Evolutionary conservation across 169 alveolate species (phyloP).

Genomic region (Plasmodium vinckei): DNA sequence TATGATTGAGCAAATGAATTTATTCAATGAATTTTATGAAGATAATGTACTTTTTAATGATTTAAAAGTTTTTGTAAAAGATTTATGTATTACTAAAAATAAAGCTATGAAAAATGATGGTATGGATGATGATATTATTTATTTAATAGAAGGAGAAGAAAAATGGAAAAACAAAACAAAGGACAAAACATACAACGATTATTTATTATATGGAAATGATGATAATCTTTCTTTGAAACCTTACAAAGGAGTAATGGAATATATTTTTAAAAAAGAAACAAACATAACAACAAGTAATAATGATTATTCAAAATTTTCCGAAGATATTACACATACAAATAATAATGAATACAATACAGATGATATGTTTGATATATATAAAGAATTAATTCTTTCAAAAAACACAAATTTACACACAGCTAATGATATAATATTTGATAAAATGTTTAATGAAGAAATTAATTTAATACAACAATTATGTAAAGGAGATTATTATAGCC

Average conservation of each 20-base stretch:
- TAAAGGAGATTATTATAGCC: constrained; percentile 21
- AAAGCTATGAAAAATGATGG: constrained; percentile 29
- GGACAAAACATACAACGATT: constrained; percentile 14
- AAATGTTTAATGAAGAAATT: constrained; percentile 73
- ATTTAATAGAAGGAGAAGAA: constrained; percentile 32
- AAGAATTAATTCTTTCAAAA: constrained; percentile 54
- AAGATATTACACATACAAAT: not conserved
- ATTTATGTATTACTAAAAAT: constrained; percentile 63
- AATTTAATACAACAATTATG: constrained; percentile 60
- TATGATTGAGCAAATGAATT: not conserved
- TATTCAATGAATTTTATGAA: constrained; percentile 13
- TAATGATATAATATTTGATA: constrained; percentile 42
- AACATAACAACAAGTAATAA: not conserved
- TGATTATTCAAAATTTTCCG: not conserved
- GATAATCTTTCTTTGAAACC: constrained; percentile 40
- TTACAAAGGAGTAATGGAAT: constrained; percentile 58
- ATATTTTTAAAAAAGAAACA: constrained; percentile 1
- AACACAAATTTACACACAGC: constrained; percentile 11
- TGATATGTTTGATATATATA: constrained; percentile 36
- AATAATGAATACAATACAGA: constrained; percentile 12
- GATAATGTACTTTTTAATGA: constrained; percentile 52
- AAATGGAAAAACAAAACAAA: not conserved
- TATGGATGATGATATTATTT: constrained; percentile 11
- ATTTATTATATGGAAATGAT: constrained; percentile 48
- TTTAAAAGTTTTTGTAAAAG: constrained; percentile 41